Base-by-base conservation (phyloP, 768 basidiomycete genomes). In the Termitomyces sp. region DNA sequence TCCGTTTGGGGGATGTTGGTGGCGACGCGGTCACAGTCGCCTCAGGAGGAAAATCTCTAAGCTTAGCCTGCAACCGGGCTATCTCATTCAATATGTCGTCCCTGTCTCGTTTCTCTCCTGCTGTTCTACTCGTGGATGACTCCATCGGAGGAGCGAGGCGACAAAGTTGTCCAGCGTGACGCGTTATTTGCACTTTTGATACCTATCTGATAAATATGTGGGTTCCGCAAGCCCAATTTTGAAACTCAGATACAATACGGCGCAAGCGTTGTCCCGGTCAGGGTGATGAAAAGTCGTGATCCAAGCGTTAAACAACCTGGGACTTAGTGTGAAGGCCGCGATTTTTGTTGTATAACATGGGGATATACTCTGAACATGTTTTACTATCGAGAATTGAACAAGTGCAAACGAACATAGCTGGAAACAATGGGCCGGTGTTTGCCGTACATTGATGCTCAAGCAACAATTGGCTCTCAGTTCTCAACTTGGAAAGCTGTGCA, bases 51-150 rank as follows among this genome's bases (percentile, higher is more conserved):
- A 75, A 47, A 38, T 75, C 70, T 14, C 63, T 62, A 19, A 88
- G 76, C 66, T 86, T 79, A 0, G 80, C 73, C 57, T 88, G 78
- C 26, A 90, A 69, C 0, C 61, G 60, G 0, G 78, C 76, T 48
- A 90, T 89, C 59, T 88, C 75, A 15, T 67, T 70, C 42, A 75
- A 71, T 12, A 90, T 68, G 38, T 80, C 77, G 42, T 73, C 75
- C 54, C 85, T 81, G 52, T 65, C 75, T 30, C 64, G 69, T 44
- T 66, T 66, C 28, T 78, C 76, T 10, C 71, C 68, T 41, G 72
- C 62, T 2, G 58, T 60, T 60, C 79, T 75, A 57, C 70, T 72
- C 1, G 77, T 73, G 19, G 78, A 74, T 0, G 86, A 86, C 45
- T 86, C 76, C 86, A 88, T 87, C 33, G 15, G 5, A 35, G 17